Base-by-base conservation (phyloP, 140 eudicot species). In the Stevia rebaudiana region DNA sequence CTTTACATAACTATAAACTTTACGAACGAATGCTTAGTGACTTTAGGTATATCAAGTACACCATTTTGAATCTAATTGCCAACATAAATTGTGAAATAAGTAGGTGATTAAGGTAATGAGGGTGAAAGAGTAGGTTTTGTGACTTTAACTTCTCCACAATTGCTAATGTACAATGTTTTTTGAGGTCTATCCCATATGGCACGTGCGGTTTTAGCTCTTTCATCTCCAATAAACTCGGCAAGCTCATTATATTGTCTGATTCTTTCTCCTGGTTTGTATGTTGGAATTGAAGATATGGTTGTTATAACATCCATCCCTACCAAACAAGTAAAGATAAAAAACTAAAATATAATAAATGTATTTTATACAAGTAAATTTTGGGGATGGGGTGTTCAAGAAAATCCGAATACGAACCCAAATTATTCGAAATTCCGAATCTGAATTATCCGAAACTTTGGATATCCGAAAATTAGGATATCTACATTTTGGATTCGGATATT, bases 221-320 rank as follows among this genome's bases (percentile, higher is more conserved):
- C 98, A 33, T 92, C 98, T n/a, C 98, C 98, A 16, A 92, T 11
- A 70, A 85, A 85, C 83, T 85, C 96, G 0, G 98, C 98, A 22
- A 92, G 72, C 30, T 92, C 96, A 16, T 92, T 92, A 52, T 88
- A 88, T 39, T 85, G 98, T 28, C 87, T 79, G 60, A 92, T 70
- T 7, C 87, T 76, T 69, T 92, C 95, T 8, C 78, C 85, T 30
- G 96, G 98, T 73, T 79, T 85, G 71, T 59, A 88, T 8, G 98
- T 92, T 11, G 96, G 96, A 18, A 86, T 70, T 0, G 94, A 59
- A 40, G 95, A 80, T 79, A 92, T 84, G 24, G 52, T 68, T 39
- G 84, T 77, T 56, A 92, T 94, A 10, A 85, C 82, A 67, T 92
- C 98, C 92, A 92, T 65, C 46, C 98, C 98, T 92, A 81, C 21